A percentile compares a stretch with the other conserved stretches of the same genome.
phyloP scores from a whole-genome alignment of 2,329 filamentous ascomycete species.

The Paraphoma sp. region DNA sequence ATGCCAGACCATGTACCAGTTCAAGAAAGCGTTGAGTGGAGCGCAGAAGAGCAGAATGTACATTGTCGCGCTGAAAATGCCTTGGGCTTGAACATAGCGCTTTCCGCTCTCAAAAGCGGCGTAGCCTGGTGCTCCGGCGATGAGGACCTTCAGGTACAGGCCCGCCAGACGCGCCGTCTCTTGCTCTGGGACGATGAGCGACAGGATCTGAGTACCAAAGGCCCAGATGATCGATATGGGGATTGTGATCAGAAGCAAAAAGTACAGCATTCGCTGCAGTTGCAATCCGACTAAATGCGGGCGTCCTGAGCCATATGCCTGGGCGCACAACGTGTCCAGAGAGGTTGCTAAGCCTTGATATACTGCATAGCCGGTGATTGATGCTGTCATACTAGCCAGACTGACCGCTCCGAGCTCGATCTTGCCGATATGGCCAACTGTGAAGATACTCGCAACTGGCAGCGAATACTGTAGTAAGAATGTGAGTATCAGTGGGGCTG shows the following conservation, averaged over 20 bases:
- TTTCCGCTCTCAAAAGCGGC: conserved; percentile 80
- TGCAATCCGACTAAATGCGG: conserved; percentile 88
- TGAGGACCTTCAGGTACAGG: conserved; percentile 75
- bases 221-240: conserved; percentile 77
- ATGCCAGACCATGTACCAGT: conserved; percentile 80
- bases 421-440: conserved; percentile 58
- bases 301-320: conserved; percentile 91
- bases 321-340: conserved; percentile 89
- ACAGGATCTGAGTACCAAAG: conserved; percentile 69
- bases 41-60: conserved; percentile 85
- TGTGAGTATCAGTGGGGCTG: conserved; percentile 53
- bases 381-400: conserved; percentile 57
- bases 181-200: conserved; percentile 71
- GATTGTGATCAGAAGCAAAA: conserved; percentile 74
- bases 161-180: conserved; percentile 76
- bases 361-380: conserved; percentile 56
- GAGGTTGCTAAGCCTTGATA: conserved; percentile 78
- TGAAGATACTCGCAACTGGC: conserved; percentile 57
- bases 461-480: conserved; percentile 58
- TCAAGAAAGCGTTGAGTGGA: conserved; percentile 79
- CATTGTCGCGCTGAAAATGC: conserved; percentile 81
- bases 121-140: conserved; percentile 76
- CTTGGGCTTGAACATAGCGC: conserved; percentile 87
- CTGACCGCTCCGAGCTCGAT: conserved; percentile 57
- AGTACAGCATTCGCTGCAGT: conserved; percentile 80